These are phyloP conservation scores for Agaricales sp. DNA, from an alignment of 1,284 basidiomycete genomes.

Conservation along the genomic window DNA sequence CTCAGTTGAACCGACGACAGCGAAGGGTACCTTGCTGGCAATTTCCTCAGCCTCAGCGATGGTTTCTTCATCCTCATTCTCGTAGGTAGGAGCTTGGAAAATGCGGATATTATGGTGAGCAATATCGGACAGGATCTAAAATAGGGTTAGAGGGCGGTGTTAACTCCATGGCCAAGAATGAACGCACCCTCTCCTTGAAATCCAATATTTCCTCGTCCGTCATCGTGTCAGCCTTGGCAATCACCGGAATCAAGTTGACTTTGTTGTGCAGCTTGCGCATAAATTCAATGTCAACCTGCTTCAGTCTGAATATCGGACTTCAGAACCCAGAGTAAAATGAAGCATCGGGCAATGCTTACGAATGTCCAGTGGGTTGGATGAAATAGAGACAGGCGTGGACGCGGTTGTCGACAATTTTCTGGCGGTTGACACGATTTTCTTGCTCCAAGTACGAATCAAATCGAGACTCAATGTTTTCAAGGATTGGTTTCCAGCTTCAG, in stretches of 20 bases:
- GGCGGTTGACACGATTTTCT: constrained; percentile 93
- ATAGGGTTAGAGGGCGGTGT: constrained; percentile 5
- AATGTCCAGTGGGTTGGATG: constrained; percentile 94
- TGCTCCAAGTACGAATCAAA: constrained; percentile 96
- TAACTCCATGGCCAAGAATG: constrained; percentile 3
- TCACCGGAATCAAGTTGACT: constrained; percentile 95
- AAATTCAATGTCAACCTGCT: constrained; percentile 95
- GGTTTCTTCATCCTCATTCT: constrained; percentile 96
- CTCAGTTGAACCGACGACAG: constrained; percentile 87
- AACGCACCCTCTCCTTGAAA: constrained; percentile 82
- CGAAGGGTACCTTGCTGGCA: constrained; percentile 94
- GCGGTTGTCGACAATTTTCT: constrained; percentile 80
- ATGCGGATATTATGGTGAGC: constrained; percentile 90
- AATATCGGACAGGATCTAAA: constrained; percentile 83
- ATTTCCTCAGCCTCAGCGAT: constrained; percentile 94
- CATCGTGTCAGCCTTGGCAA: constrained; percentile 93
- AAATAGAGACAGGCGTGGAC: constrained; percentile 96
- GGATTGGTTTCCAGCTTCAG: constrained; percentile 89
- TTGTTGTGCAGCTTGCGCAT: constrained; percentile 93
- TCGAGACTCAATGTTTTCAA: constrained; percentile 93
- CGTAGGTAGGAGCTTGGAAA: constrained; percentile 92
- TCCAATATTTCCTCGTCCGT: constrained; percentile 89
- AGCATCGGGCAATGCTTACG: constrained; percentile 47
- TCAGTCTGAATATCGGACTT: constrained; percentile 47
- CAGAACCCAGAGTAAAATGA: constrained; percentile 6